Evolutionary conservation across 2,329 filamentous ascomycete species (phyloP), one percentile per base, ranked within the genome.

Genomic region (Elsinoe ampelina): DNA sequence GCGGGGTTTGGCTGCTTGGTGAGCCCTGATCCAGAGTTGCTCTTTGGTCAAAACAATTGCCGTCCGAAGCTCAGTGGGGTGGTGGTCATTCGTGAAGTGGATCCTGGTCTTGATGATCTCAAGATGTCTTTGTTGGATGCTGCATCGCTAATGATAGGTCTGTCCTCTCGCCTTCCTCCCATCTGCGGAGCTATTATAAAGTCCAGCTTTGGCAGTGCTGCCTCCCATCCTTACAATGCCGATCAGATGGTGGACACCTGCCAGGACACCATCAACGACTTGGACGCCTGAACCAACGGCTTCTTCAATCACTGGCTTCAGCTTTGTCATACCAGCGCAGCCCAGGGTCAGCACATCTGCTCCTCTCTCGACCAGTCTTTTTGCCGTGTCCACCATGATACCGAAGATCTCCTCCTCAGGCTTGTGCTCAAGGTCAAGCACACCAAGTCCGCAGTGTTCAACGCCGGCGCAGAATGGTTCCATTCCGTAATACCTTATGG

Each of bases 251-350:
- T 77, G 75, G 15, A 77, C 70, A 0, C 75, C 75, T 7, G 74
- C 71, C 22, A 73, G 71, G 1, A 80, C 77, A 0, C 77, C 76
- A 66, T 80, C 77, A 22, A 80, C 68, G 6, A 80, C 75, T 63
- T 76, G 75, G 32, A 75, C 72, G 45, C 71, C 68, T 30, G 71
- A 67, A 0, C 70, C 70, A 0, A 80, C 77, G 0, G 71, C 75
- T 26, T 74, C 66, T 60, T 78, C 74, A 41, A 77, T 74, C 3
- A 72, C 72, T 20, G 64, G 55, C 54, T 73, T 73, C 68, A 78
- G 66, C 39, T 71, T 73, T 8, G 71, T 71, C 76, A 79, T 78
- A 0, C 76, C 75, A 13, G 75, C 75, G 61, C 75, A 78, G 0
- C 75, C 76, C 22, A 79, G 61, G 5, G 71, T 65, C 17, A 76